Evolutionary conservation across 768 basidiomycete genomes (phyloP), one percentile per base, ranked within the genome.

Genomic region (Lenzites betulinus): DNA sequence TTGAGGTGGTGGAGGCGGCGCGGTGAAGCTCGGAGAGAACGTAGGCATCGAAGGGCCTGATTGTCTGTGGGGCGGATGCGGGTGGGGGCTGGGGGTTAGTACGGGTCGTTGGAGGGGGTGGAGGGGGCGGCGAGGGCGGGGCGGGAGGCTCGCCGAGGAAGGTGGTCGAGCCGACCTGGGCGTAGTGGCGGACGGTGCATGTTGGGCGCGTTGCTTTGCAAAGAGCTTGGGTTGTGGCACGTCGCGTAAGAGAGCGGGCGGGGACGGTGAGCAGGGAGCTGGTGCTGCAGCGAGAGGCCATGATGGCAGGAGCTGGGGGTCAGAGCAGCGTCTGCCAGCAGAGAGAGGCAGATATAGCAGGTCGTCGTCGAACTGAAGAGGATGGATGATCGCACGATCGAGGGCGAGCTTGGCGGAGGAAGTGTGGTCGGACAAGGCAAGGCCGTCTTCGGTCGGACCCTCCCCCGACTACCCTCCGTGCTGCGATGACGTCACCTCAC

Each of bases 161-260:
- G 12, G 69, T 69, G 16, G 62, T 58, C 7, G 67, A 56, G 36
- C 65, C 63, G 8, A 71, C 69, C 36, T 64, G 66, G 16, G 71
- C 71, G 62, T 67, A 73, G 22, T 18, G 25, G 47, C 64, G 58
- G 9, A 33, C 33, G 11, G 51, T 18, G 12, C 46, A 22, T 18
- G 26, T 36, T 12, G 50, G 2, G 25, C 23, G 28, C 33, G 13
- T 18, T 7, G 28, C 28, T n/a, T n/a, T n/a, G n/a, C n/a, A n/a
- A n/a, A n/a, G n/a, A n/a, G 42, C 42, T 43, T 43, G 42, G 23
- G 22, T 12, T 20, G 46, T 3, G 46, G 22, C n/a, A 12, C 44
- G 49, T 12, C 49, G 49, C 18, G 49, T n/a, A 18, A 35, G 49
- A 35, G 55, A 48, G 36, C 55, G 55, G 11, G 55, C 47, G 20